Evolutionary conservation across 2,329 filamentous ascomycete species (phyloP).

Genomic region (Aspergillus unguis): DNA sequence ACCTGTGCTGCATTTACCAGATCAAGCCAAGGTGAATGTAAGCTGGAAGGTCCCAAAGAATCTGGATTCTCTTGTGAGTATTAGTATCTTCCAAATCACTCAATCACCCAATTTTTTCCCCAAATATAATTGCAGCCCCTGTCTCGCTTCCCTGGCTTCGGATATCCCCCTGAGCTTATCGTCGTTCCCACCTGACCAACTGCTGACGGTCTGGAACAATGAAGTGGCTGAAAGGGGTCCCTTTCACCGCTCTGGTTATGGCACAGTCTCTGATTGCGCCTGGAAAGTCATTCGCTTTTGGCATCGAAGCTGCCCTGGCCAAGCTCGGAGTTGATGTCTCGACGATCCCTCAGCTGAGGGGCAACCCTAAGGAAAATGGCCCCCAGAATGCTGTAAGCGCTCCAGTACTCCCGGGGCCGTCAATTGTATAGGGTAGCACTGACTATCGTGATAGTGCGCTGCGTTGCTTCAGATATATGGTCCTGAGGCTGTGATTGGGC

Average conservation of each 20-base stretch:
- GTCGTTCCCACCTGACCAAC: not conserved
- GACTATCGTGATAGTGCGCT: constrained; percentile 10
- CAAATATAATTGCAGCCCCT: no score
- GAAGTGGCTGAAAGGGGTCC: not conserved
- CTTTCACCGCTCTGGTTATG: not conserved
- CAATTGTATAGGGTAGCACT: not conserved
- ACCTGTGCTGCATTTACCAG: no score
- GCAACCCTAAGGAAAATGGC: not conserved
- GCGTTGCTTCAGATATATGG: constrained; percentile 16
- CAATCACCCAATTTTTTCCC: no score
- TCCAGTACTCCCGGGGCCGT: not conserved
- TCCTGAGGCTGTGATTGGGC: constrained; percentile 13
- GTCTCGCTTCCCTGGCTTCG: no score
- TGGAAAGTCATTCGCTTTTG: not conserved
- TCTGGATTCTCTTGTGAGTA: no score
- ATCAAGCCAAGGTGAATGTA: no score
- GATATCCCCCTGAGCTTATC: no score
- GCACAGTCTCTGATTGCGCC: not conserved
- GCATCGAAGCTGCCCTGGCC: not conserved
- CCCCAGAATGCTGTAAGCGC: constrained; percentile 1
- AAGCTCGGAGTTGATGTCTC: constrained; percentile 1
- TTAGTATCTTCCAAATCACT: no score
- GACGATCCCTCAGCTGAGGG: not conserved
- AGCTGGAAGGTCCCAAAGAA: no score
- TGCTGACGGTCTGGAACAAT: not conserved